A percentile compares a stretch with the other conserved stretches of the same genome.
phyloP scores from a whole-genome alignment of 2,329 filamentous ascomycete species.

The Claviceps digitariae region DNA sequence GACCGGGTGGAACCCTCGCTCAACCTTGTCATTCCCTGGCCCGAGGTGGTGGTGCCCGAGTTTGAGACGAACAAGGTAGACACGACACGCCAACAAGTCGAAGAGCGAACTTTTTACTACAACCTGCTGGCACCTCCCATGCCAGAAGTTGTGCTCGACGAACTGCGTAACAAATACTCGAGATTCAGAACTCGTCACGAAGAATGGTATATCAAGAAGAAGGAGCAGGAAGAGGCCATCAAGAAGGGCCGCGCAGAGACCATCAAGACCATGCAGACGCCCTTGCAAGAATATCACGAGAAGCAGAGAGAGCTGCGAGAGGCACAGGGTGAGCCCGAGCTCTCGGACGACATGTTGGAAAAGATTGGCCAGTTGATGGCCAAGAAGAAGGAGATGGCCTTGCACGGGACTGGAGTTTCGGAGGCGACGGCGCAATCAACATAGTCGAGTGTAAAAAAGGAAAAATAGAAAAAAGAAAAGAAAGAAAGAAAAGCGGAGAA shows the following conservation, averaged over 20 bases:
- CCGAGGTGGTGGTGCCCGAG: slow-evolving; percentile 36
- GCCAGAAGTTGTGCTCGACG: slow-evolving; percentile 65
- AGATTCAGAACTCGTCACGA: slow-evolving; percentile 73
- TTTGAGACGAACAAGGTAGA: slow-evolving; percentile 47
- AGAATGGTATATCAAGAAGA: slow-evolving; percentile 53
- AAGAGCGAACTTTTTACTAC: slow-evolving; percentile 64
- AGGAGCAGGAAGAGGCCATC: slow-evolving; percentile 42
- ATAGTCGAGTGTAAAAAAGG: neutral
- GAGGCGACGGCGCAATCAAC: slow-evolving; percentile 13
- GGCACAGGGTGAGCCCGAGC: slow-evolving; percentile 39
- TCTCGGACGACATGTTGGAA: slow-evolving; percentile 45
- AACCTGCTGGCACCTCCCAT: slow-evolving; percentile 65
- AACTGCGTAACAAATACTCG: slow-evolving; percentile 73
- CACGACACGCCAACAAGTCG: slow-evolving; percentile 63
- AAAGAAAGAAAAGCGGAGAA: neutral
- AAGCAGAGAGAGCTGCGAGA: slow-evolving; percentile 37
- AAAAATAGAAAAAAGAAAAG: neutral
- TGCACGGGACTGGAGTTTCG: slow-evolving; percentile 25
- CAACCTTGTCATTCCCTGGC: slow-evolving; percentile 67
- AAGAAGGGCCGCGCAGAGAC: slow-evolving; percentile 22
- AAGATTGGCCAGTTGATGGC: slow-evolving; percentile 50
- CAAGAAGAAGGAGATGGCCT: slow-evolving; percentile 31
- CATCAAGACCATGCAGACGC: slow-evolving; percentile 33
- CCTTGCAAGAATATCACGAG: slow-evolving; percentile 46
- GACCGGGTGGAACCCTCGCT: slow-evolving; percentile 54